Conservation (phyloP, 257 asterid genomes). For the Osmanthus fragrans region DNA sequence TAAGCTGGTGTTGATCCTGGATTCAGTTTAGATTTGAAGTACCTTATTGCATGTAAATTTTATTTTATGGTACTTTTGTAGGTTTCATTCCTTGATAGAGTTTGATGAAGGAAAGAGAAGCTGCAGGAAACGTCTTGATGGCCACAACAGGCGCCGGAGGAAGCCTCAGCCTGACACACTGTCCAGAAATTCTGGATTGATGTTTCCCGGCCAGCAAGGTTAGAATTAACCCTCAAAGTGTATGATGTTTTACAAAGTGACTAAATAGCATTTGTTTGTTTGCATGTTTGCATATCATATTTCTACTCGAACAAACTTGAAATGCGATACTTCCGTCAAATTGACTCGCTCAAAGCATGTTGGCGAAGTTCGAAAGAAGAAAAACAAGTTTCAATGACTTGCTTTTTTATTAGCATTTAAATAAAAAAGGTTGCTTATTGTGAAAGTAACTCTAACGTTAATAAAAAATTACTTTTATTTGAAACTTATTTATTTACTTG, state of each 20-base stretch:
- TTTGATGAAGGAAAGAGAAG: slow-evolving; percentile 90
- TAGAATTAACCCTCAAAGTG: background rate
- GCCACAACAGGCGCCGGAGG: slow-evolving; percentile 86
- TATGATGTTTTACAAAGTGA: background rate
- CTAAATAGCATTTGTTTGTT: background rate
- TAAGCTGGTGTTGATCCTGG: background rate
- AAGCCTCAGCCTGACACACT: slow-evolving; percentile 75
- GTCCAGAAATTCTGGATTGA: slow-evolving; percentile 40
- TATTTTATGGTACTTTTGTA: slow-evolving; percentile 15
- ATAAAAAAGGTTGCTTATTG: background rate
- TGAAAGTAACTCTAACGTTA: too few species aligned
- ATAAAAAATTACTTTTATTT: background rate
- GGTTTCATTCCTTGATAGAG: slow-evolving; percentile 87
- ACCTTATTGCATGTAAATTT: background rate
- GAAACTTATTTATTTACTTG: background rate
- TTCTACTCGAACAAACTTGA: background rate
- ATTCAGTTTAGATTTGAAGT: background rate
- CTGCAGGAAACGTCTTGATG: slow-evolving; percentile 91
- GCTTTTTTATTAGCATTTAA: background rate
- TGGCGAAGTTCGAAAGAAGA: background rate
- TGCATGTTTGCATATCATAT: background rate
- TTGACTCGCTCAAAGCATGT: background rate
- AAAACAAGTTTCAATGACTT: background rate
- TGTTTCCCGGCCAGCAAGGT: slow-evolving; percentile 48
- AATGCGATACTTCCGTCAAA: background rate